Evolutionary conservation across 805 yeast genomes (phyloP).

Genomic region (Nakazawaea wyomingensis): DNA sequence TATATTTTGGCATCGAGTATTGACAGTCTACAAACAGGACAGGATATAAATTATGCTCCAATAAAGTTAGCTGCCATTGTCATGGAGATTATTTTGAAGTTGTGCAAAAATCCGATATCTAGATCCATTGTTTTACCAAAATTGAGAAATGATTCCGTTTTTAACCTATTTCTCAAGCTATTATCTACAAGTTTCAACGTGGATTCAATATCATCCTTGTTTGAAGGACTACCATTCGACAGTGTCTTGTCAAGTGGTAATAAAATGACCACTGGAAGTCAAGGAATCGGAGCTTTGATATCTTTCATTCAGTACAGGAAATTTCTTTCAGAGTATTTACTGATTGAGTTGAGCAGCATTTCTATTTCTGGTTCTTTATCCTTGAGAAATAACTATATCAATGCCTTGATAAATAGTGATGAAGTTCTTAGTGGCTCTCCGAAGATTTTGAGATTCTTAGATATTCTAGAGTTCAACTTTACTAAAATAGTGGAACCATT

Average conservation of each 20-base stretch:
- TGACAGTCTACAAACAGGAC: slow-evolving; percentile 33
- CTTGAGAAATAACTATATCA: slow-evolving; percentile 46
- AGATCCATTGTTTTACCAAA: slow-evolving; percentile 44
- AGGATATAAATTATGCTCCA: slow-evolving; percentile 45
- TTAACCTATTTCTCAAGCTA: slow-evolving; percentile 45
- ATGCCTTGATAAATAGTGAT: slow-evolving; percentile 44
- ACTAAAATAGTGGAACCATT: slow-evolving; percentile 38
- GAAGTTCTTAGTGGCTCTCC: slow-evolving; percentile 57
- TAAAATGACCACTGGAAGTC: slow-evolving; percentile 28
- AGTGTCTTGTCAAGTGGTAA: slow-evolving; percentile 27
- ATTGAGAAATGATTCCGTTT: slow-evolving; percentile 39
- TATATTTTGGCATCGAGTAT: slow-evolving; percentile 40
- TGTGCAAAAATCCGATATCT: slow-evolving; percentile 54
- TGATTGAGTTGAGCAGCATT: slow-evolving; percentile 66
- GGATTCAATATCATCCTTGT: slow-evolving; percentile 41
- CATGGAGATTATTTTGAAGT: slow-evolving; percentile 56
- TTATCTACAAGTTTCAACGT: slow-evolving; percentile 51
- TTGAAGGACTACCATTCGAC: slow-evolving; percentile 46
- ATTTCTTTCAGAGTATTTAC: slow-evolving; percentile 55
- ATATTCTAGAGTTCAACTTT: slow-evolving; percentile 56
- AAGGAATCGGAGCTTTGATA: slow-evolving; percentile 47
- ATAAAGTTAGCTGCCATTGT: slow-evolving; percentile 52
- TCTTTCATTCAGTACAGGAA: slow-evolving; percentile 60
- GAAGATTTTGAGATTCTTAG: slow-evolving; percentile 63
- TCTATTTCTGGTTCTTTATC: slow-evolving; percentile 42